These are phyloP conservation scores for Sphaceloma murrayae DNA, from an alignment of 2,329 filamentous ascomycete genomes.

Conservation along the genomic window DNA sequence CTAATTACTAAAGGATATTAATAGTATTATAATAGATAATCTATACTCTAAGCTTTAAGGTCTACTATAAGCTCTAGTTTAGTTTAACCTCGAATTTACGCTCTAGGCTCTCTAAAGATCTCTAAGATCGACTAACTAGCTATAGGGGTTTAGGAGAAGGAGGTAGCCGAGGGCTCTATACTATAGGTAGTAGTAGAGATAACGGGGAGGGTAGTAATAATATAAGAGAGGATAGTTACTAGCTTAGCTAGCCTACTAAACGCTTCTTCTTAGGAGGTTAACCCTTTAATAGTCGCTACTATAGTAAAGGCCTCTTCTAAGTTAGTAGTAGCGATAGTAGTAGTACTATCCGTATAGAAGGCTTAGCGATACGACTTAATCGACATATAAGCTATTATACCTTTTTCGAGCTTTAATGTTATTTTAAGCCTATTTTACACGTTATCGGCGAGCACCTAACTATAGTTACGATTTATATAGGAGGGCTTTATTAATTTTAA, in stretches of 20 bases:
- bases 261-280: background rate
- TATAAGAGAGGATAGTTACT: background rate
- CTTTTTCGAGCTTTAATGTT: background rate
- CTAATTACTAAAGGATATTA: background rate
- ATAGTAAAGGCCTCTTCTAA: no score
- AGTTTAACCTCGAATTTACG: constrained; percentile 20
- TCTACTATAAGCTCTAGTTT: background rate
- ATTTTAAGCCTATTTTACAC: background rate
- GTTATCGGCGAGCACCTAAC: background rate
- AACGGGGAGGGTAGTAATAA: background rate
- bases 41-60: constrained; percentile 16
- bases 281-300: no score
- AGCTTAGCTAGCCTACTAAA: background rate
- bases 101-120: constrained; percentile 23
- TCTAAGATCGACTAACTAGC: constrained; percentile 20
- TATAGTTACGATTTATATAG: background rate
- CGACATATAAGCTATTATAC: background rate
- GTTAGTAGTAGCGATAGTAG: no score
- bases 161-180: background rate
- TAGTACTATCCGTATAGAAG: background rate
- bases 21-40: constrained; percentile 7
- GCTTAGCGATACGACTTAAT: background rate
- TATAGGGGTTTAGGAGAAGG: background rate
- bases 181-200: background rate
- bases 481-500: background rate